These are phyloP conservation scores for Aspergillus ochraceoroseus DNA, from an alignment of 2,329 filamentous ascomycete genomes.

Conservation along the genomic window DNA sequence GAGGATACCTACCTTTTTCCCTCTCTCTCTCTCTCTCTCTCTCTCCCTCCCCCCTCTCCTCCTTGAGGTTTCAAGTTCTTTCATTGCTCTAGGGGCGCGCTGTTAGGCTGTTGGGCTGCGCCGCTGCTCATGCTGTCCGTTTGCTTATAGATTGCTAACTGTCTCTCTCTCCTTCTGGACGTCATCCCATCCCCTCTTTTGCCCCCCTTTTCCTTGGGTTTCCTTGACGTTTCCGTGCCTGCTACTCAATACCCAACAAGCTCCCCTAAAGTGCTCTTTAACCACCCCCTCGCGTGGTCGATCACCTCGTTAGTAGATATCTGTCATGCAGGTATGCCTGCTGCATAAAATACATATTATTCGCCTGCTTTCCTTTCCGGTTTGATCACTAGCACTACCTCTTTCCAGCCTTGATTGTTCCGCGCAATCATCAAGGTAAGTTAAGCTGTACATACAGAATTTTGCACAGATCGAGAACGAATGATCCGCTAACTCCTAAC, in stretches of 20 bases:
- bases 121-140: no score
- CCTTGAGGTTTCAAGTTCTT: no score
- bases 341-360: slow-evolving; percentile 13
- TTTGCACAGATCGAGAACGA: background rate
- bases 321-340: slow-evolving; percentile 24
- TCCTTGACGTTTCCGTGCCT: background rate
- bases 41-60: no score
- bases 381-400: slow-evolving; percentile 2
- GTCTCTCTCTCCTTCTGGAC: background rate
- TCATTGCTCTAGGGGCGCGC: no score
- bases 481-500: background rate
- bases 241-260: slow-evolving; percentile 6
- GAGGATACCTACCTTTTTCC: no score
- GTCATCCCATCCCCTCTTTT: background rate
- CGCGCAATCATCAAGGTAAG: background rate
- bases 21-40: no score
- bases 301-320: slow-evolving; percentile 8
- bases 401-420: background rate
- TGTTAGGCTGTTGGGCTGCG: no score
- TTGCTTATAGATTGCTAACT: background rate
- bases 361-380: slow-evolving; percentile 2
- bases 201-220: slow-evolving; percentile 1
- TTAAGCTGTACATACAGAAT: background rate
- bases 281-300: slow-evolving; percentile 5
- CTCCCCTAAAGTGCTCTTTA: background rate